Evolutionary conservation across 345 rosid genomes (phyloP).

Genomic region (Populus pruinosa): DNA sequence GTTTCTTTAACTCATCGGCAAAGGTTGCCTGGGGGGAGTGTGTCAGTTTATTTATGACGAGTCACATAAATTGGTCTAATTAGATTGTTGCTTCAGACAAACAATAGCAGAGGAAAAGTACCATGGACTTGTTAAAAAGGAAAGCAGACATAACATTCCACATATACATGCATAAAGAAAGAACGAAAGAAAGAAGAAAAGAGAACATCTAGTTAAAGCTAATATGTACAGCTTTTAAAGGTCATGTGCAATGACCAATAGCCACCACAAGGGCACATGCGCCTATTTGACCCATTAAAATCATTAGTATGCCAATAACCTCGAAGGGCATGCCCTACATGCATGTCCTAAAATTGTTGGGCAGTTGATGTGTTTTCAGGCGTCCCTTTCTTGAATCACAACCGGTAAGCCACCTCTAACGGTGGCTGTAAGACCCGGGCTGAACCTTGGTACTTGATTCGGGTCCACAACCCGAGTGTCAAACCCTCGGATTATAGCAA

Average conservation of each 20-base stretch:
- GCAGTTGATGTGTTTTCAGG: neutral
- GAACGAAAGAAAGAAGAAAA: neutral
- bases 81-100: neutral
- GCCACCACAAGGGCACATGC: neutral
- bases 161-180: neutral
- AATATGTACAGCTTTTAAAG: neutral
- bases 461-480: constrained; percentile 34
- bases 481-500: constrained; percentile 40
- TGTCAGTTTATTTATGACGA: no score
- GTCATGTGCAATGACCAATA: neutral
- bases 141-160: neutral
- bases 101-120: neutral
- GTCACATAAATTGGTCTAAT: neutral
- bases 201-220: neutral
- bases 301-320: neutral
- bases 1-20: no score
- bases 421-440: constrained; percentile 77
- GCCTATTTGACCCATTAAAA: neutral
- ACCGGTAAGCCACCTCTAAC: constrained; percentile 75
- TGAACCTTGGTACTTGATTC: constrained; percentile 34
- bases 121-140: neutral
- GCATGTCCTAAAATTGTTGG: no score
- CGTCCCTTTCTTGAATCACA: constrained; percentile 29
- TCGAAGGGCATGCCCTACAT: neutral
- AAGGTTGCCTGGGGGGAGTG: no score